Evolutionary conservation across 257 asterid species (phyloP).

Genomic region (Plantago elongata): DNA sequence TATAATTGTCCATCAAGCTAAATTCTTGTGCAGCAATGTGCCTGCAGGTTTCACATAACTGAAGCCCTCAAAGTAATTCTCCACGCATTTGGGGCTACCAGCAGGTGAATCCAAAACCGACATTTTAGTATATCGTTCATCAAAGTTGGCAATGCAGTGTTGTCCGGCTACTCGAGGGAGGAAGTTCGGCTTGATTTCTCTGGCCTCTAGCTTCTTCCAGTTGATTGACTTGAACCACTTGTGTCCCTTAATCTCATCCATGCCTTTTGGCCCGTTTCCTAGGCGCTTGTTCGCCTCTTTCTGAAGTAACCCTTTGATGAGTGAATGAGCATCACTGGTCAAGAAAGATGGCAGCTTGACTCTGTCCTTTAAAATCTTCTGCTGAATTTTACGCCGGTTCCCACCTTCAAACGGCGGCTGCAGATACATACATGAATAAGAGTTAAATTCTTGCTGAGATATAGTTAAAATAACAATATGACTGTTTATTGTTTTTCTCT

Average conservation of each 20-base stretch:
- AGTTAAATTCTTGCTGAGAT: not conserved
- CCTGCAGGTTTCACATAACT: constrained; percentile 52
- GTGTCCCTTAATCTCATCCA: constrained; percentile 56
- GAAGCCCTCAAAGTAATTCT: constrained; percentile 60
- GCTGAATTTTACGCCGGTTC: constrained; percentile 62
- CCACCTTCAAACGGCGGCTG: constrained; percentile 71
- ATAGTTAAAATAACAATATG: not conserved
- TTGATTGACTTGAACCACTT: constrained; percentile 65
- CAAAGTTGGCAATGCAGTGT: constrained; percentile 71
- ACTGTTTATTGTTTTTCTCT: not conserved
- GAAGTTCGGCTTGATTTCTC: constrained; percentile 63
- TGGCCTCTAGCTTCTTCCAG: constrained; percentile 69
- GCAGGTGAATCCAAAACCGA: constrained; percentile 62
- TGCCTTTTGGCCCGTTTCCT: constrained; percentile 51
- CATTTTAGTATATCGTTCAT: constrained; percentile 64
- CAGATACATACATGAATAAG: constrained; percentile 15
- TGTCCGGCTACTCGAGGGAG: constrained; percentile 62
- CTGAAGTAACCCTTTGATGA: constrained; percentile 70
- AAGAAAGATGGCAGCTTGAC: constrained; percentile 63
- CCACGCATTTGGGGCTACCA: constrained; percentile 50
- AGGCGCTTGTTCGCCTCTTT: constrained; percentile 60
- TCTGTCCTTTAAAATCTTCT: constrained; percentile 68
- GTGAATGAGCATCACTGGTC: constrained; percentile 70
- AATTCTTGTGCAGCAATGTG: constrained; percentile 1
- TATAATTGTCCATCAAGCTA: not conserved